Conservation (phyloP, 2,329 filamentous ascomycete genomes). For the Laburnicola sp. region DNA sequence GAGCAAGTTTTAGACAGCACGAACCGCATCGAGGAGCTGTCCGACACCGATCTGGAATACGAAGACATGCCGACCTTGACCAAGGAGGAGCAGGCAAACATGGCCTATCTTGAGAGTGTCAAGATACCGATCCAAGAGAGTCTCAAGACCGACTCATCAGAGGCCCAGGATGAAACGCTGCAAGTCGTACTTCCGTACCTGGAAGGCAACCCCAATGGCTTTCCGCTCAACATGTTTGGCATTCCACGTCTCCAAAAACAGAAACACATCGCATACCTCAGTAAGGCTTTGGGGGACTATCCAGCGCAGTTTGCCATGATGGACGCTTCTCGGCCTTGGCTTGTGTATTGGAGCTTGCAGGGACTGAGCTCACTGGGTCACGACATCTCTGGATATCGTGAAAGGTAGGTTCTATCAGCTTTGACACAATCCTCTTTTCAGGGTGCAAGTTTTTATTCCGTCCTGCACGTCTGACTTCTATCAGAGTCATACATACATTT, state of each 20-base stretch:
- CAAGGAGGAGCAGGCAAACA: slow-evolving; percentile 32
- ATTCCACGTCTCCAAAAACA: slow-evolving; percentile 72
- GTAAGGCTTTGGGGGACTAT: slow-evolving; percentile 59
- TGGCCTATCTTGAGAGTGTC: slow-evolving; percentile 35
- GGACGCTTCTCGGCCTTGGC: slow-evolving; percentile 90
- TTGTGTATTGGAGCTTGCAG: slow-evolving; percentile 88
- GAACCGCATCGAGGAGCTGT: slow-evolving; percentile 42
- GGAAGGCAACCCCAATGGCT: slow-evolving; percentile 54
- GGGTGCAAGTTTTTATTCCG: slow-evolving; percentile 55
- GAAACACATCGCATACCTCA: slow-evolving; percentile 64
- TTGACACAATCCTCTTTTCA: slow-evolving; percentile 29
- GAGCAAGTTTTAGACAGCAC: slow-evolving; percentile 31
- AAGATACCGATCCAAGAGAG: slow-evolving; percentile 64
- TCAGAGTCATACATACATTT: slow-evolving; percentile 70
- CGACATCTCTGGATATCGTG: slow-evolving; percentile 67
- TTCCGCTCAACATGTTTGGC: slow-evolving; percentile 68
- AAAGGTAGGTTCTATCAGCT: slow-evolving; percentile 53
- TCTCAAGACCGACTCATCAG: slow-evolving; percentile 69
- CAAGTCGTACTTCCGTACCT: slow-evolving; percentile 71
- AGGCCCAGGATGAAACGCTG: slow-evolving; percentile 69
- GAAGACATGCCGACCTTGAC: slow-evolving; percentile 42
- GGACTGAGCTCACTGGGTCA: slow-evolving; percentile 76
- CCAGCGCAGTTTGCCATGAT: slow-evolving; percentile 71
- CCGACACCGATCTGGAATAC: slow-evolving; percentile 41
- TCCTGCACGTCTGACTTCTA: slow-evolving; percentile 16